phyloP scores from a whole-genome alignment of 2,329 filamentous ascomycete genomes.

The Fusarium foetens region DNA sequence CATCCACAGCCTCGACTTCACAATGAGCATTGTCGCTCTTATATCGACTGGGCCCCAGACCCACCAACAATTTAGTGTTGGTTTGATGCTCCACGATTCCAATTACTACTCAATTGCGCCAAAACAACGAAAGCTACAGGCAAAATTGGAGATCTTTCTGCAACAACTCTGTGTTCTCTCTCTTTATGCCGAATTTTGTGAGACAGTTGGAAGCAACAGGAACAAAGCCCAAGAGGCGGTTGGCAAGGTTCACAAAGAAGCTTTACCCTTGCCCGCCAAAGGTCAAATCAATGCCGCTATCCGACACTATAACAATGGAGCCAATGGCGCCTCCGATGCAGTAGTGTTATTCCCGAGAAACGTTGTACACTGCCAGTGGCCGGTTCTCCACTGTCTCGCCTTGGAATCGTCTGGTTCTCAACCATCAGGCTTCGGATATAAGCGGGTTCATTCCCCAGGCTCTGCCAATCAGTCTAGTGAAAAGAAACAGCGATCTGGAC shows the following conservation, averaged over 20 bases:
- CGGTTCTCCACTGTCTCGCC: background rate
- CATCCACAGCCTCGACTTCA: no score
- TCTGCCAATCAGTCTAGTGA: rapidly evolving
- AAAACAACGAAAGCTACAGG: background rate
- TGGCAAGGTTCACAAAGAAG: background rate
- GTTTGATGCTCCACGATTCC: rapidly evolving
- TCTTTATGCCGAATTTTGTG: rapidly evolving
- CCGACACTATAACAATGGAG: rapidly evolving
- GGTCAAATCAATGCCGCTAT: background rate
- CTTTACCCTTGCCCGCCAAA: rapidly evolving
- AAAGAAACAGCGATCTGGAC: background rate
- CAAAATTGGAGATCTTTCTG: rapidly evolving
- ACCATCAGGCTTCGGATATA: background rate
- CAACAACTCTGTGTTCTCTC: rapidly evolving
- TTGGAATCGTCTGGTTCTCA: rapidly evolving
- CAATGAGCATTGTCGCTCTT: rapidly evolving
- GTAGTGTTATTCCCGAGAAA: rapidly evolving
- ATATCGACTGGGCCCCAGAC: rapidly evolving
- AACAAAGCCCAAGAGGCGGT: rapidly evolving
- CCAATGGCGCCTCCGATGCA: rapidly evolving
- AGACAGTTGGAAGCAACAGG: rapidly evolving
- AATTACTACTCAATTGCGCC: background rate
- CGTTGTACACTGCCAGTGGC: rapidly evolving
- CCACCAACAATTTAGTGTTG: rapidly evolving
- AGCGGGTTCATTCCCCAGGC: background rate